Evolutionary conservation across 2,329 filamentous ascomycete genomes (phyloP).

Genomic region (Orbilia javanica): DNA sequence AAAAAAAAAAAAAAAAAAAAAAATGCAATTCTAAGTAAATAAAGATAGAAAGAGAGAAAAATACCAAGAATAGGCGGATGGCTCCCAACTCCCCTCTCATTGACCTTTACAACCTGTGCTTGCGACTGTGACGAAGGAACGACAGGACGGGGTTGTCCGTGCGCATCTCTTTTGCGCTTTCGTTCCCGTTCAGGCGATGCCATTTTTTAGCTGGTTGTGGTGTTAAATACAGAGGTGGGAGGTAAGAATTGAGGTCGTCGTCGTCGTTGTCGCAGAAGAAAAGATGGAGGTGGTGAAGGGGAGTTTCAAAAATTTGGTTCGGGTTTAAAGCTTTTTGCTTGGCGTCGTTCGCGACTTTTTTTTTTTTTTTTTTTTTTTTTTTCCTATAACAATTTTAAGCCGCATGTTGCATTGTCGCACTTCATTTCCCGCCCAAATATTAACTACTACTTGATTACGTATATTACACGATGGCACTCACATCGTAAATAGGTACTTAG

Average conservation of each 20-base stretch:
- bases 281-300: background rate
- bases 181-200: conserved; percentile 52
- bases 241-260: background rate
- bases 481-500: too few relatives aligned
- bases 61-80: conserved; percentile 52
- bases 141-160: conserved; percentile 43
- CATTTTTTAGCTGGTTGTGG: conserved; percentile 26
- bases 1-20: too few relatives aligned
- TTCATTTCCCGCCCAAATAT: too few relatives aligned
- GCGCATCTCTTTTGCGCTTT: conserved; percentile 52
- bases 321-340: conserved; percentile 40
- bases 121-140: background rate
- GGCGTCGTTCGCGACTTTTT: background rate
- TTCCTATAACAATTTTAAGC: conserved; percentile 4
- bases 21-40: too few relatives aligned
- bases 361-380: background rate
- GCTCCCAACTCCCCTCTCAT: conserved; percentile 3
- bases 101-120: conserved; percentile 38
- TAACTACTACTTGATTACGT: too few relatives aligned
- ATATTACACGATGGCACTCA: too few relatives aligned
- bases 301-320: conserved; percentile 13
- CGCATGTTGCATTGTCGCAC: background rate
- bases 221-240: background rate
- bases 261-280: background rate
- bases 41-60: background rate